Evolutionary conservation across 352 stramenopile genomes (phyloP), one percentile per base, ranked within the genome.

Genomic region (Nothophytophthora sp.): DNA sequence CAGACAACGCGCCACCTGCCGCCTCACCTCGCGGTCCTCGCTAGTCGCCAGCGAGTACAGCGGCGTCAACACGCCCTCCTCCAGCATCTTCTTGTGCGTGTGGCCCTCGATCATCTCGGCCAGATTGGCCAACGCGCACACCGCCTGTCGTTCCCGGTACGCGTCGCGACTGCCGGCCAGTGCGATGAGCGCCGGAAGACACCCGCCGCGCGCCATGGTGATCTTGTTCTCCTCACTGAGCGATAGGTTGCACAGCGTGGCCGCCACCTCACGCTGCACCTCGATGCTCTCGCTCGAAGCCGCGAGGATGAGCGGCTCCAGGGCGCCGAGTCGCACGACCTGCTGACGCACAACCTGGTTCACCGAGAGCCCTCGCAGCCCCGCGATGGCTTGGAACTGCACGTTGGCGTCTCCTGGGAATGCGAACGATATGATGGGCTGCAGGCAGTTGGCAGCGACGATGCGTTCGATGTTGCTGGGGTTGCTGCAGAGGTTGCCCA

Each of bases 141-240:
- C 80, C 2, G 94, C 88, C 37, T 98, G 92, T n/a, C 90, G 79
- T 57, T 98, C 90, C n/a, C 92, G 86, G 34, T 97, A 87, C 8
- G 79, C 54, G 55, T 99, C 96, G 33, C 77, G 69, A 27, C 80
- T 94, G 40, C 82, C 85, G 8, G 88, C 77, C 2, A 99, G 73
- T 23, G 83, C 84, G 25, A 98, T 78, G 3, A 99, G 72, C 16
- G 92, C 88, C 16, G 94, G 88, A 15, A 99, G 52, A 29, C 91
- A 97, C n/a, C 96, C 96, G 6, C 90, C 92, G 35, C 96, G 91
- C 8, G 90, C 86, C 80, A 99, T 97, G 8, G 90, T 92, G 44
- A 98, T 90, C 76, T 98, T 98, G 80, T 98, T 98, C 45, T 97
- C 91, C 56, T 98, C 86, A 50, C 86, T 95, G n/a, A 99, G 62